These are phyloP conservation scores for Podila epicladia DNA, from an alignment of 192 early-diverging fungal species.

Conservation along the genomic window DNA sequence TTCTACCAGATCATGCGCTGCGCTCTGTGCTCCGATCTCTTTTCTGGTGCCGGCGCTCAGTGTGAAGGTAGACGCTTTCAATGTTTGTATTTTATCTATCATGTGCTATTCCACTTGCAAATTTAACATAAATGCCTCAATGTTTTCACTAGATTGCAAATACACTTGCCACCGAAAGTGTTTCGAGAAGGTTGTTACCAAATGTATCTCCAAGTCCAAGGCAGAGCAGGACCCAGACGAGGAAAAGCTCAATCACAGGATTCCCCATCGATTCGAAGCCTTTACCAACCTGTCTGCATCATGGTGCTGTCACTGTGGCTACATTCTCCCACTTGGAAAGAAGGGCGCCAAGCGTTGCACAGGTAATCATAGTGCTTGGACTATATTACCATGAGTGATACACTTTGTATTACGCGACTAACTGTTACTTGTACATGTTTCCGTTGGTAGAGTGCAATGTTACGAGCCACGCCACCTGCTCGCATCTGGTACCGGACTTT, in stretches of 20 bases:
- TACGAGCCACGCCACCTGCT: conserved; percentile 87
- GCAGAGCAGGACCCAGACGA: conserved; percentile 73
- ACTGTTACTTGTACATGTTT: neutral
- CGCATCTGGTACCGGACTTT: conserved; percentile 87
- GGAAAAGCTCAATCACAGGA: conserved; percentile 85
- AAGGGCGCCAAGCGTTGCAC: conserved; percentile 64
- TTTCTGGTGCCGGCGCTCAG: conserved; percentile 91
- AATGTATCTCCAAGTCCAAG: conserved; percentile 85
- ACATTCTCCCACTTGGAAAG: conserved; percentile 90
- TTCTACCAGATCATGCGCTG: conserved; percentile 99
- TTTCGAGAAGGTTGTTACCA: conserved; percentile 82
- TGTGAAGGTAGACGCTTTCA: conserved; percentile 77
- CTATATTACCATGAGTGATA: neutral
- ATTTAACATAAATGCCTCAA: neutral
- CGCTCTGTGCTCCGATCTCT: conserved; percentile 93
- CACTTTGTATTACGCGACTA: neutral
- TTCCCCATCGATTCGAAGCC: conserved; percentile 95
- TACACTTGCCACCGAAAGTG: conserved; percentile 96
- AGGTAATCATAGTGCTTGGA: conserved; percentile 33
- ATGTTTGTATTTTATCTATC: too few relatives aligned
- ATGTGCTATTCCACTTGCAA: neutral
- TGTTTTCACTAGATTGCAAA: conserved; percentile 75
- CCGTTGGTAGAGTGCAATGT: conserved; percentile 82
- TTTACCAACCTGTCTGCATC: conserved; percentile 84
- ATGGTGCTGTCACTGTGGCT: conserved; percentile 99